Evolutionary conservation across 2,329 filamentous ascomycete species (phyloP).

Genomic region (Cladophialophora exuberans): DNA sequence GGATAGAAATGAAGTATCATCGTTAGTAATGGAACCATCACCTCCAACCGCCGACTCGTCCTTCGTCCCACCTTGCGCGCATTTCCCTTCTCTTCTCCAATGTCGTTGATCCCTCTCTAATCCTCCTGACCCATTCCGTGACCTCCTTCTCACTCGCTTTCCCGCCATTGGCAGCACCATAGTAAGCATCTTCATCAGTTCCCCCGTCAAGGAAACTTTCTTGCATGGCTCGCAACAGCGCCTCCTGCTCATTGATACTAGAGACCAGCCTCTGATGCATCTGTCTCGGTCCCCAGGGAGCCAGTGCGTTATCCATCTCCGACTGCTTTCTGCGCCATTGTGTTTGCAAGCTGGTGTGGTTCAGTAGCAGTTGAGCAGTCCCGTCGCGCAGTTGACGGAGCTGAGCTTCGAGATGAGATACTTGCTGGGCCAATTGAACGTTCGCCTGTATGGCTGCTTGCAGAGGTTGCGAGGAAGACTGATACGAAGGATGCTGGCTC

Average conservation of each 20-base stretch:
- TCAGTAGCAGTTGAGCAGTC: conserved; percentile 79
- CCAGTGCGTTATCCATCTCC: conserved; percentile 83
- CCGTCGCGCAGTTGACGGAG: conserved; percentile 61
- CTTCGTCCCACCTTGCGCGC: conserved; percentile 94
- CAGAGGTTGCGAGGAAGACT: conserved; percentile 67
- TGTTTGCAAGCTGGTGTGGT: conserved; percentile 84
- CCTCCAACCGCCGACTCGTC: conserved; percentile 91
- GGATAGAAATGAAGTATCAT: conserved; percentile 8
- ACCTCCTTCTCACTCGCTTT: conserved; percentile 78
- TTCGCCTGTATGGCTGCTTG: conserved; percentile 71
- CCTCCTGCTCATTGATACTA: conserved; percentile 80
- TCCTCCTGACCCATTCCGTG: conserved; percentile 78
- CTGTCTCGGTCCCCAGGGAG: conserved; percentile 81
- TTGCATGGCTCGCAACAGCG: conserved; percentile 78
- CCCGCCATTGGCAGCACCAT: conserved; percentile 45
- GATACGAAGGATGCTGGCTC: conserved; percentile 73
- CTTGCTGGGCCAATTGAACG: conserved; percentile 63
- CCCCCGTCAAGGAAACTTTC: conserved; percentile 83
- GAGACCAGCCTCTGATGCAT: conserved; percentile 81
- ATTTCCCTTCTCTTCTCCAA: conserved; percentile 82
- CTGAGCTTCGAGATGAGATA: conserved; percentile 49
- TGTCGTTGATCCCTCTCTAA: conserved; percentile 77
- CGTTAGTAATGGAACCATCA: conserved; percentile 47
- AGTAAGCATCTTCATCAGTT: conserved; percentile 40
- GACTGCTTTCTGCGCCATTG: conserved; percentile 87